Evolutionary conservation across 129 eudicot species (phyloP), one percentile per base, ranked within the genome.

Genomic region (Arctium lappa): DNA sequence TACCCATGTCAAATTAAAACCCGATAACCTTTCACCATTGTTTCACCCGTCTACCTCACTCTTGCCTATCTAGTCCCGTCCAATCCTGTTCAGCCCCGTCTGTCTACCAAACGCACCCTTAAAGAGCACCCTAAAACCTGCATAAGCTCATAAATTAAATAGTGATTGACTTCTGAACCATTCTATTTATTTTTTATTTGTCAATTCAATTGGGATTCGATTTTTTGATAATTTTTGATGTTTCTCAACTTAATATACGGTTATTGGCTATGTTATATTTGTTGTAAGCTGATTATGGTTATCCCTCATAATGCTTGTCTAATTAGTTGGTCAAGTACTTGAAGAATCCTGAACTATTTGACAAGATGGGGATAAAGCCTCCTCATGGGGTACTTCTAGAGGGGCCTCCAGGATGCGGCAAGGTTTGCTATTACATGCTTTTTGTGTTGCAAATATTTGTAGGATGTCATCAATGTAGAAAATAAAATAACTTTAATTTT

Each of bases 371-470:
- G 44, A 91, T 92, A 84, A 95, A 95, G 85, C 97, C 97, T 80
- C 98, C 98, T 74, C 97, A 95, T 75, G 98, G 98, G 15, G 98
- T 92, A 75, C 96, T 95, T 79, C 86, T 95, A 37, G 98, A 91
- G 86, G 98, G 97, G 34, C 98, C 98, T 87, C 98, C 98, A 46
- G 98, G 98, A 73, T 92, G 97, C 46, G 98, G 98, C 69, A 95
- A 95, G 94, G 98, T 94, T 72, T 29, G 68, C 79, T 72, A 71
- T 62, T 48, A 31, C 11, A 32, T 82, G 74, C 65, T 83, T 70
- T 72, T 72, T 39, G 6, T 38, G 10, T 85, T 60, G 79, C 44
- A 56, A 80, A 18, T 63, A 6, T 48, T 46, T 5, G 5, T 83
- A 30, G 22, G 22, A 46, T 36, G 72, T 42, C 7, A 30, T 77